Base-by-base conservation (phyloP, 2,329 filamentous ascomycete species). In the Penicillium brasilianum region DNA sequence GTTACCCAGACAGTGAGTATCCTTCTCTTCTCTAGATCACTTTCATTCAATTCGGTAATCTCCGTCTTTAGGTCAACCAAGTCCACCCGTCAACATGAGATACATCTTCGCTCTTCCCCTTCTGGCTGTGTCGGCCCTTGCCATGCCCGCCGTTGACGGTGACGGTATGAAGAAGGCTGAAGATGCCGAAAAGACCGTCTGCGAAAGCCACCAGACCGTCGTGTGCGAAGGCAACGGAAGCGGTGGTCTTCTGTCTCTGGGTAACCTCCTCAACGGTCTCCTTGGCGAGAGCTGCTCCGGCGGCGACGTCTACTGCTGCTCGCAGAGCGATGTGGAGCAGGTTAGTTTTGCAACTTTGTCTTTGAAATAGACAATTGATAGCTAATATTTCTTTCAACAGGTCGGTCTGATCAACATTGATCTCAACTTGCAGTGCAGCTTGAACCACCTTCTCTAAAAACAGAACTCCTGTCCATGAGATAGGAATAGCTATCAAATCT, bases 271-370 rank as follows among this genome's bases (percentile, higher is more conserved):
- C 36, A 10, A 28, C 7, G 64, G 64, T 55, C 54, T 56, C 18
- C 61, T 66, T 8, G 64, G 64, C n/a, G 49, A 43, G 28, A 41
- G 16, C 59, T 66, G 64, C 55, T 49, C 64, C n/a, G 57, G 48
- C 6, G 63, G 63, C 37, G 59, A 60, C 22, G 52, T 60, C 25
- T 66, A 66, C 61, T 66, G 64, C 59, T 66, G 64, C 28, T 30
- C 55, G 1, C 46, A 52, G 25, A 58, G 55, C 14, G 51, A 56
- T 2, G 58, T 46, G 16, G 54, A 61, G 48, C 57, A 59, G 63
- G 52, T 58, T 25, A 20, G 25, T 16, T 6, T n/a, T 10, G 14
- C n/a, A 30, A 8, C 5, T 34, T 11, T 30, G 1, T 18, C 4
- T 7, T 2, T 18, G 6, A 39, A 3, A 9, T 18, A 2, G 34